phyloP scores from a whole-genome alignment of 129 eudicot species.

The Artemisia argyi region DNA sequence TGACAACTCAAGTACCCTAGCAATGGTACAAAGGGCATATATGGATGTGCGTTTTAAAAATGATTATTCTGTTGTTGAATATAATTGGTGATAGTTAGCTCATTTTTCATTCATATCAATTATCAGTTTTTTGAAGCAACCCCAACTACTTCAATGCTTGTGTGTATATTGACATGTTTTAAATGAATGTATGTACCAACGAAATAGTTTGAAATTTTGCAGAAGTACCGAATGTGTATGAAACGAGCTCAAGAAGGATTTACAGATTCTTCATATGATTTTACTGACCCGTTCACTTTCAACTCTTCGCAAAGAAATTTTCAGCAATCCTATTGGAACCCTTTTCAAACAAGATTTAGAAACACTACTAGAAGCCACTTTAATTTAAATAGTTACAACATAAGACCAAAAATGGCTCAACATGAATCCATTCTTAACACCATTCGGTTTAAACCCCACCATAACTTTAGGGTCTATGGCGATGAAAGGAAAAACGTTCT shows the following conservation, averaged over 20 bases:
- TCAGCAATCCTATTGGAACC: constrained; percentile 29
- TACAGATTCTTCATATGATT: constrained; percentile 23
- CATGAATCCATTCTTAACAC: constrained; percentile 23
- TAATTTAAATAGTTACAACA: constrained; percentile 12
- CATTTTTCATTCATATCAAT: background rate
- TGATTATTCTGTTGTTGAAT: background rate
- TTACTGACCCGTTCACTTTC: constrained; percentile 20
- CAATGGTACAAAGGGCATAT: background rate
- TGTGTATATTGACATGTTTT: background rate
- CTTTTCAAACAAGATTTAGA: constrained; percentile 27
- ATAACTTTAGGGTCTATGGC: constrained; percentile 37
- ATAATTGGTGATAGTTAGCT: background rate
- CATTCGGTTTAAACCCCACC: constrained; percentile 23
- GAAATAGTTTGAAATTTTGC: constrained; percentile 22
- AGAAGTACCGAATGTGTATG: constrained; percentile 48
- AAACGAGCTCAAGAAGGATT: constrained; percentile 42
- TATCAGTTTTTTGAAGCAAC: background rate
- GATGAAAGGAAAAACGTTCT: constrained; percentile 41
- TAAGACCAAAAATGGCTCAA: constrained; percentile 23
- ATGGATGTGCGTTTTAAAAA: background rate
- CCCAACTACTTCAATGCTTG: background rate
- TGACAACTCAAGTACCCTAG: background rate
- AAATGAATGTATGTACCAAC: background rate
- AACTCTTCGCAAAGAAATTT: constrained; percentile 15
- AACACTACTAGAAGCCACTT: constrained; percentile 15